Percentiles rank a stretch among this genome's conserved stretches.
These are phyloP conservation scores for Begonia fuchsioides DNA, from an alignment of 306 rosid species.

Conservation along the genomic window DNA sequence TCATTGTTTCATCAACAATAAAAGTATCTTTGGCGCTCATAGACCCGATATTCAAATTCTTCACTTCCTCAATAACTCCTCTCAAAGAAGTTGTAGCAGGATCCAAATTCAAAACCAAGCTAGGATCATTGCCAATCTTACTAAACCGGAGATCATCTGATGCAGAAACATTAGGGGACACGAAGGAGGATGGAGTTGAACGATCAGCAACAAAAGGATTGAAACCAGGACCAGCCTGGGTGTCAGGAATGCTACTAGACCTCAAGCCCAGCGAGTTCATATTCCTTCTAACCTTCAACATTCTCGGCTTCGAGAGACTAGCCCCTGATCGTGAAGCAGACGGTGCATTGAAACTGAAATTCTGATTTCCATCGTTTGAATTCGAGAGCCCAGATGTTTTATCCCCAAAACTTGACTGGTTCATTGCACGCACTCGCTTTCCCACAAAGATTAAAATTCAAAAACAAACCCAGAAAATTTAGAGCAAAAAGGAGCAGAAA, in stretches of 20 bases:
- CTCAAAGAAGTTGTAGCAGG: conserved; percentile 6
- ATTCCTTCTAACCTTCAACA: conserved; percentile 45
- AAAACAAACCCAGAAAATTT: conserved; percentile 13
- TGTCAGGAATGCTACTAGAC: no score
- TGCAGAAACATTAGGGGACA: conserved; percentile 10
- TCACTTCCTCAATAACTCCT: conserved; percentile 30
- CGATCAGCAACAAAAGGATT: conserved; percentile 35
- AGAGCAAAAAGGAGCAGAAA: conserved; percentile 10
- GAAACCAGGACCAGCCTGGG: conserved; percentile 15
- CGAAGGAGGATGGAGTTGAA: conserved; percentile 6
- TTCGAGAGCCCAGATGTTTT: conserved; percentile 29
- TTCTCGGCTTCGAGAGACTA: conserved; percentile 46
- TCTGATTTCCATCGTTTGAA: conserved; percentile 11
- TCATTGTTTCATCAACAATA: conserved; percentile 5
- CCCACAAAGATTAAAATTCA: conserved; percentile 2
- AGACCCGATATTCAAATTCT: conserved; percentile 32
- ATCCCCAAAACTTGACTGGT: conserved; percentile 26
- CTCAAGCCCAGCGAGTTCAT: conserved; percentile 26
- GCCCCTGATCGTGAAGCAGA: conserved; percentile 29
- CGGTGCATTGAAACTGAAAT: conserved; percentile 28
- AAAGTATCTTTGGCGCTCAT: conserved; percentile 17
- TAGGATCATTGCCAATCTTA: conserved; percentile 14
- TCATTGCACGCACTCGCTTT: conserved; percentile 27
- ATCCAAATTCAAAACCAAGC: conserved; percentile 9
- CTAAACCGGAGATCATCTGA: conserved; percentile 13